These are phyloP conservation scores for Peronospora farinosa DNA, from an alignment of 352 stramenopile species.

Conservation along the genomic window DNA sequence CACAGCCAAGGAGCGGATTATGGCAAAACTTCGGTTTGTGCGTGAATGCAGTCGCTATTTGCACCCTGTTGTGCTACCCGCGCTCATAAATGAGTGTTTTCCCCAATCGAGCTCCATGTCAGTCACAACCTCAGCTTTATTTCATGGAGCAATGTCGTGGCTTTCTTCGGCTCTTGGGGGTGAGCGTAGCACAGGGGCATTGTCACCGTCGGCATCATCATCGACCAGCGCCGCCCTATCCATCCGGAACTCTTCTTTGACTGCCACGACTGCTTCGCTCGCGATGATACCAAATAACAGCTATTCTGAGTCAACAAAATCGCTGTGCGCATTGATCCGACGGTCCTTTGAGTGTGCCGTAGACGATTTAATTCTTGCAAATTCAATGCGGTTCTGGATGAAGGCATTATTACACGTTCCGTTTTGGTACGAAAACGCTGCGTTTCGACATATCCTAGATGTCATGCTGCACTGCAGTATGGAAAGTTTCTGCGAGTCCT, in stretches of 20 bases:
- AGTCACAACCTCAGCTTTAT: constrained; percentile 46
- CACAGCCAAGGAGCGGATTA: constrained; percentile 56
- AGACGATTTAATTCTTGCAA: constrained; percentile 27
- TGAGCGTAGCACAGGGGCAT: constrained; percentile 25
- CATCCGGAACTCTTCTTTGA: constrained; percentile 48
- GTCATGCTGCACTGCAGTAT: constrained; percentile 65
- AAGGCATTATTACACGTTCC: constrained; percentile 60
- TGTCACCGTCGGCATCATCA: constrained; percentile 32
- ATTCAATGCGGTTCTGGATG: constrained; percentile 55
- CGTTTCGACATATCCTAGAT: constrained; percentile 60
- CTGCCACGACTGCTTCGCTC: constrained; percentile 39
- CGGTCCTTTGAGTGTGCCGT: constrained; percentile 58
- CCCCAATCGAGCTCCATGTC: constrained; percentile 39
- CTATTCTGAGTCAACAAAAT: constrained; percentile 47
- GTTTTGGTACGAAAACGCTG: constrained; percentile 73
- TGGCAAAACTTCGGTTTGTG: constrained; percentile 67
- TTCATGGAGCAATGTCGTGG: constrained; percentile 57
- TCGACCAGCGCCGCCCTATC: constrained; percentile 39
- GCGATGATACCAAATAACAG: constrained; percentile 39
- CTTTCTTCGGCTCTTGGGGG: constrained; percentile 47
- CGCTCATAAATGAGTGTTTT: constrained; percentile 58
- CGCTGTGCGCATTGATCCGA: constrained; percentile 49
- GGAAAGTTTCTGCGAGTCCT: constrained; percentile 24
- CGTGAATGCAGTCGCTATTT: constrained; percentile 66
- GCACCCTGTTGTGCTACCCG: constrained; percentile 54